These are phyloP conservation scores for Neocallimastix lanati DNA, from an alignment of 192 early-diverging fungal species.

Conservation along the genomic window DNA sequence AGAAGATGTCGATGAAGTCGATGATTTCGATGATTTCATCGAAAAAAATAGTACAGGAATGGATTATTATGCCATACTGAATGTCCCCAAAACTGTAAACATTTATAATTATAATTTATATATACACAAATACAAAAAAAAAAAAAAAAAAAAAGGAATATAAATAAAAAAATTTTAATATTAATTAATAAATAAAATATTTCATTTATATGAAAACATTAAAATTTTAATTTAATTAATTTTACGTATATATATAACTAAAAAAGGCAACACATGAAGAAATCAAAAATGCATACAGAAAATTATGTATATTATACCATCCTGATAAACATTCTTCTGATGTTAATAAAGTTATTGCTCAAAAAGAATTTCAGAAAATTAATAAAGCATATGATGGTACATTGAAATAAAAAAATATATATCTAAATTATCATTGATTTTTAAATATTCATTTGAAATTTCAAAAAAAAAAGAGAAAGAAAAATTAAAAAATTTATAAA, in stretches of 20 bases:
- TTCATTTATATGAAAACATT: too few relatives aligned
- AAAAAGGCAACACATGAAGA: constrained; percentile 37
- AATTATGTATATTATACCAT: constrained; percentile 54
- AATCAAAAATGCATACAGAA: constrained; percentile 55
- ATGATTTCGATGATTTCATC: not conserved
- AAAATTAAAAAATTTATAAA: too few relatives aligned
- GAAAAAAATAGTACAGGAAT: constrained; percentile 7
- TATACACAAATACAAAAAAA: too few relatives aligned
- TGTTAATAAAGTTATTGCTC: constrained; percentile 42
- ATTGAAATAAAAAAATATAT: not conserved
- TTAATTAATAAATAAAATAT: too few relatives aligned
- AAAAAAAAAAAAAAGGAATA: too few relatives aligned
- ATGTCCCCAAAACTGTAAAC: constrained; percentile 37
- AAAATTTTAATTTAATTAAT: too few relatives aligned
- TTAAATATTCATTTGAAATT: not conserved
- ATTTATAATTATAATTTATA: too few relatives aligned
- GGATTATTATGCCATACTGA: constrained; percentile 49
- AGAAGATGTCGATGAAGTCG: not conserved
- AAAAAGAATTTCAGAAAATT: constrained; percentile 55
- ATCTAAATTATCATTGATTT: too few relatives aligned
- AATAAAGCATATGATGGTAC: constrained; percentile 59
- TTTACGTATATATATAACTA: too few relatives aligned
- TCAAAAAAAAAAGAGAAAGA: too few relatives aligned
- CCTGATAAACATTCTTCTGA: constrained; percentile 53
- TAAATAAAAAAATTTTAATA: too few relatives aligned